These are phyloP conservation scores for Cytospora leucostoma DNA, from an alignment of 2,329 filamentous ascomycete genomes.

Conservation along the genomic window DNA sequence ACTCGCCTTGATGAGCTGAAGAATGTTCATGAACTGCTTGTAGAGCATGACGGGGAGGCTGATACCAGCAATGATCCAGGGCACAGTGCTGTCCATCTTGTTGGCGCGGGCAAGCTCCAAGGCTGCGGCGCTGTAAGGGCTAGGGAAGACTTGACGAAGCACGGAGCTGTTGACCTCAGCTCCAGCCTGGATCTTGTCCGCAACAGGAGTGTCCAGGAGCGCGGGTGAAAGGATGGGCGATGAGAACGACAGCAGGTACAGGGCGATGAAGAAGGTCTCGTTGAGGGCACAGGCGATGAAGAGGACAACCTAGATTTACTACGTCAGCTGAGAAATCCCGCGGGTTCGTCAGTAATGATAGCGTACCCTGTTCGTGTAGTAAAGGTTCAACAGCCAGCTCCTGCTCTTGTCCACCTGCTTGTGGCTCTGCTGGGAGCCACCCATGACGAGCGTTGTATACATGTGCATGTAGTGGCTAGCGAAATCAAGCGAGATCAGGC, in stretches of 20 bases:
- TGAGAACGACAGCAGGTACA: constrained; percentile 97
- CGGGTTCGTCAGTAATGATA: not conserved
- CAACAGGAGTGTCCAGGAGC: constrained; percentile 62
- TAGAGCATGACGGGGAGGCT: constrained; percentile 84
- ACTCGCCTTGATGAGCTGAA: constrained; percentile 92
- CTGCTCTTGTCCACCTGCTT: constrained; percentile 89
- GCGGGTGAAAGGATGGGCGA: constrained; percentile 86
- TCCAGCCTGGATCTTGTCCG: constrained; percentile 62
- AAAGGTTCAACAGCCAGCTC: constrained; percentile 88
- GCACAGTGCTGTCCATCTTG: constrained; percentile 68
- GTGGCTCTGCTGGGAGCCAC: constrained; percentile 77
- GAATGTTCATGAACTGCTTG: constrained; percentile 92
- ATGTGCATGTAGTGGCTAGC: constrained; percentile 99
- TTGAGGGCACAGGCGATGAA: constrained; percentile 90
- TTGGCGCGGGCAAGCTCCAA: constrained; percentile 92
- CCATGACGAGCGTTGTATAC: constrained; percentile 92
- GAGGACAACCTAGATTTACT: constrained; percentile 70
- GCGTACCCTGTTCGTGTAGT: constrained; percentile 94
- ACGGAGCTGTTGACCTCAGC: constrained; percentile 69
- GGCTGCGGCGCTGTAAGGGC: constrained; percentile 88
- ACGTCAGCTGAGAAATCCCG: constrained; percentile 11
- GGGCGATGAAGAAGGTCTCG: constrained; percentile 95
- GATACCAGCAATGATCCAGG: constrained; percentile 78
- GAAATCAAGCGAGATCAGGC: constrained; percentile 86
- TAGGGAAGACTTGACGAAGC: constrained; percentile 76